Conservation (phyloP, 805 yeast species). For the Brettanomyces naardenensis region DNA sequence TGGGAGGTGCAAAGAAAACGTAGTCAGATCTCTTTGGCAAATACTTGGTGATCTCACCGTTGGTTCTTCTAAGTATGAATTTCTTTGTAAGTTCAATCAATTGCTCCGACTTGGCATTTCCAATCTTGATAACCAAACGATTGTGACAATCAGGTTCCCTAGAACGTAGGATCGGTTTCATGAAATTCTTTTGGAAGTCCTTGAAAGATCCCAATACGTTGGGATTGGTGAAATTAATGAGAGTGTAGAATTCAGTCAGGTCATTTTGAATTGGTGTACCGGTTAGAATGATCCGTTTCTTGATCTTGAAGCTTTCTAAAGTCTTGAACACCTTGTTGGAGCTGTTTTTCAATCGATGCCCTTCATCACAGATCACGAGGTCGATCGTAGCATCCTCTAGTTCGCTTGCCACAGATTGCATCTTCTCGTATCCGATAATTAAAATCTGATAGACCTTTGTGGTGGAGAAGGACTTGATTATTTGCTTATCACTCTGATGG, state of each 20-base stretch:
- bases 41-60: constrained; percentile 43
- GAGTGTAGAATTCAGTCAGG: constrained; percentile 69
- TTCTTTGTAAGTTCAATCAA: constrained; percentile 54
- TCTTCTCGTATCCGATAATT: constrained; percentile 82
- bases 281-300: constrained; percentile 56
- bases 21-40: constrained; percentile 71
- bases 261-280: constrained; percentile 79
- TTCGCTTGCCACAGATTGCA: constrained; percentile 46
- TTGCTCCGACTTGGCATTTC: constrained; percentile 55
- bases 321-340: constrained; percentile 65
- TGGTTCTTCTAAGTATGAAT: constrained; percentile 70
- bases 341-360: constrained; percentile 78
- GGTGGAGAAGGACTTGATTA: constrained; percentile 51
- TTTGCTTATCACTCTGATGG: constrained; percentile 46
- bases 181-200: constrained; percentile 50
- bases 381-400: constrained; percentile 43
- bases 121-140: constrained; percentile 39
- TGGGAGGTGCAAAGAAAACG: constrained; percentile 73
- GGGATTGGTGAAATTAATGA: constrained; percentile 80
- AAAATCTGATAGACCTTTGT: constrained; percentile 75
- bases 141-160: constrained; percentile 58
- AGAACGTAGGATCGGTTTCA: constrained; percentile 64
- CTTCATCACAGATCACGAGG: constrained; percentile 87
- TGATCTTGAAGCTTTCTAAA: constrained; percentile 45
- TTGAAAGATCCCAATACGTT: constrained; percentile 61